phyloP scores from a whole-genome alignment of 371 early-diverging fungal genomes.

The Haplosporangium sp. region DNA sequence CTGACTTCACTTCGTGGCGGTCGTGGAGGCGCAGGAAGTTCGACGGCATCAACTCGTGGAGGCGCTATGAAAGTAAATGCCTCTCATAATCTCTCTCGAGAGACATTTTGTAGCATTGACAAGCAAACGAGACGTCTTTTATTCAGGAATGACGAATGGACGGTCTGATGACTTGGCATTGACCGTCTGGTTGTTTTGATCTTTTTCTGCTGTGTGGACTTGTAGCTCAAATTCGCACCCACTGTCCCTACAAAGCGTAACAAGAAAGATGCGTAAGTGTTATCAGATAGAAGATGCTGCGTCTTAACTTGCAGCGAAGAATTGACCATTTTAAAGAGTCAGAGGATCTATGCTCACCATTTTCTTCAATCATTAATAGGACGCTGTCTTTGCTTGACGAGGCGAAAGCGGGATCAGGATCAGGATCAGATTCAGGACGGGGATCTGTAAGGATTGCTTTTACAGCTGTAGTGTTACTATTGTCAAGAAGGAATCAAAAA shows the following conservation, averaged over 20 bases:
- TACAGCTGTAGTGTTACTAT: not conserved
- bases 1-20: constrained; percentile 48
- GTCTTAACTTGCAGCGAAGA: too few relatives aligned
- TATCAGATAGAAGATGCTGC: too few relatives aligned
- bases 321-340: too few relatives aligned
- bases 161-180: not conserved
- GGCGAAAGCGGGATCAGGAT: constrained; percentile 20
- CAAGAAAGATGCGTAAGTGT: constrained; percentile 70
- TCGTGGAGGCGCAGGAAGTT: constrained; percentile 28
- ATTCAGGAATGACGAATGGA: too few relatives aligned
- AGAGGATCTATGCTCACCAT: too few relatives aligned
- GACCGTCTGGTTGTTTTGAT: not conserved
- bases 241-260: constrained; percentile 70
- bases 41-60: constrained; percentile 55
- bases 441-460: constrained; percentile 10
- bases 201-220: not conserved
- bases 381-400: constrained; percentile 30
- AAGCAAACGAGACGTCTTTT: too few relatives aligned
- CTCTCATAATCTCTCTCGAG: not conserved
- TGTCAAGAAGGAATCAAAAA: not conserved
- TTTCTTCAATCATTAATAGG: constrained; percentile 2
- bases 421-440: constrained; percentile 29
- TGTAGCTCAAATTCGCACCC: constrained; percentile 74
- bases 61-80: constrained; percentile 60
- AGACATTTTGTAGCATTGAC: too few relatives aligned